Percentiles rank a stretch among this genome's conserved stretches.
Conservation (phyloP, 2,329 filamentous ascomycete genomes). For the Aspergillus sclerotialis region DNA sequence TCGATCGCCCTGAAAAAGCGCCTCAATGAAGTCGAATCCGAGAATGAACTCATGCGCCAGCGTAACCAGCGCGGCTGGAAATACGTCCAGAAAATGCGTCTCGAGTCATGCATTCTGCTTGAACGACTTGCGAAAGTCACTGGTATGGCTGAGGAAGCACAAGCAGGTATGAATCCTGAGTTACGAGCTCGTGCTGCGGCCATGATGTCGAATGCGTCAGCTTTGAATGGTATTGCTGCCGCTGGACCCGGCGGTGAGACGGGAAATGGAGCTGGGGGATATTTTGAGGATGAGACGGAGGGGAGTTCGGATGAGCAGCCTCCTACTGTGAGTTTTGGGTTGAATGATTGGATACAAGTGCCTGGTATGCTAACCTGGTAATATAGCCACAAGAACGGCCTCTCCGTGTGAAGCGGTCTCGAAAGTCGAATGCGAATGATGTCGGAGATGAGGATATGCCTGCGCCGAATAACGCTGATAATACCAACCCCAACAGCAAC, state of each 20-base stretch:
- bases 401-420: slow-evolving; percentile 37
- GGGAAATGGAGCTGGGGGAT: slow-evolving; percentile 17
- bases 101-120: slow-evolving; percentile 45
- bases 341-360: too few relatives aligned
- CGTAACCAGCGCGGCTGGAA: slow-evolving; percentile 74
- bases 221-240: slow-evolving; percentile 16
- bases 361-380: slow-evolving; percentile 1
- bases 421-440: slow-evolving; percentile 28
- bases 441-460: slow-evolving; percentile 14
- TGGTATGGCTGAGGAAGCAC: slow-evolving; percentile 34
- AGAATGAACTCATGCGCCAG: slow-evolving; percentile 76
- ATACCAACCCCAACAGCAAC: slow-evolving; percentile 13
- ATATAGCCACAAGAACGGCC: slow-evolving; percentile 41
- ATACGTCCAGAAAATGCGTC: slow-evolving; percentile 82
- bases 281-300: slow-evolving; percentile 37
- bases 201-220: slow-evolving; percentile 20
- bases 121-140: slow-evolving; percentile 35
- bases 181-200: slow-evolving; percentile 29
- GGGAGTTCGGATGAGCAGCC: slow-evolving; percentile 39
- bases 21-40: slow-evolving; percentile 83
- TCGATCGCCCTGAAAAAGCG: slow-evolving; percentile 91
- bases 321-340: slow-evolving; percentile 31
- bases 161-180: slow-evolving; percentile 26
- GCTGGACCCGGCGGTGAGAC: slow-evolving; percentile 7
- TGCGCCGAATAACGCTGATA: slow-evolving; percentile 8